A percentile compares a stretch with the other conserved stretches of the same genome.
These are phyloP conservation scores for Arthrobotrys sphaeroides DNA, from an alignment of 2,329 filamentous ascomycete species.

Conservation along the genomic window DNA sequence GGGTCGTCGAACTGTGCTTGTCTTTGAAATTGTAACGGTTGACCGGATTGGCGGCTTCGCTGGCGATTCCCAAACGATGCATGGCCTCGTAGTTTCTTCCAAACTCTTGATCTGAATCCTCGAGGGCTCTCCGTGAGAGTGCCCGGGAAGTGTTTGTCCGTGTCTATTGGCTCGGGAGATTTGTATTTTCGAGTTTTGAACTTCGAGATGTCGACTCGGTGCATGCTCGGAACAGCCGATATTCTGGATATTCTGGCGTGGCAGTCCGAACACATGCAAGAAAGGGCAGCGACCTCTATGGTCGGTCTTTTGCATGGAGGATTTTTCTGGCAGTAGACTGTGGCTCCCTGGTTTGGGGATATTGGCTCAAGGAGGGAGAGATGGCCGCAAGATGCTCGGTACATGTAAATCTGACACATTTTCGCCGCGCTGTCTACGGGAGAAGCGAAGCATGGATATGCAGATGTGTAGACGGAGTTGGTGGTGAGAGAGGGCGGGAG, in stretches of 20 bases:
- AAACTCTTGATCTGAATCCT: constrained; percentile 38
- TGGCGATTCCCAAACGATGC: not conserved
- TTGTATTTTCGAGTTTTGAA: constrained; percentile 46
- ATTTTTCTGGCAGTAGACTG: constrained; percentile 48
- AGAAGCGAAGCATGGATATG: constrained; percentile 4
- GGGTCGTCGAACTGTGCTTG: constrained; percentile 4
- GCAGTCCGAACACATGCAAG: constrained; percentile 44
- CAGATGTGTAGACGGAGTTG: not conserved
- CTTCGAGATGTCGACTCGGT: constrained; percentile 50
- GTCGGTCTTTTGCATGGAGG: constrained; percentile 48
- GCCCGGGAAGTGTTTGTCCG: not conserved
- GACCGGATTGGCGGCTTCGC: constrained; percentile 21
- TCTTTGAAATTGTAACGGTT: constrained; percentile 21
- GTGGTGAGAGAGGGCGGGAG: no score
- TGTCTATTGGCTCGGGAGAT: constrained; percentile 2
- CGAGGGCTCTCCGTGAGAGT: constrained; percentile 9
- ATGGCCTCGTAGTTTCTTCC: constrained; percentile 28
- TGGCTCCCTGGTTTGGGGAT: constrained; percentile 26
- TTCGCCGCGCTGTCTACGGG: constrained; percentile 10
- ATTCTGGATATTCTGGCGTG: constrained; percentile 32
- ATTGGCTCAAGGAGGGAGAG: constrained; percentile 33
- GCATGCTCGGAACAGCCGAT: constrained; percentile 41
- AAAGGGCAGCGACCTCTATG: constrained; percentile 39
- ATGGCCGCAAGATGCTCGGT: constrained; percentile 51
- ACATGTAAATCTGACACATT: constrained; percentile 50